phyloP scores from a whole-genome alignment of 2,329 filamentous ascomycete genomes.

The Oidium heveae region DNA sequence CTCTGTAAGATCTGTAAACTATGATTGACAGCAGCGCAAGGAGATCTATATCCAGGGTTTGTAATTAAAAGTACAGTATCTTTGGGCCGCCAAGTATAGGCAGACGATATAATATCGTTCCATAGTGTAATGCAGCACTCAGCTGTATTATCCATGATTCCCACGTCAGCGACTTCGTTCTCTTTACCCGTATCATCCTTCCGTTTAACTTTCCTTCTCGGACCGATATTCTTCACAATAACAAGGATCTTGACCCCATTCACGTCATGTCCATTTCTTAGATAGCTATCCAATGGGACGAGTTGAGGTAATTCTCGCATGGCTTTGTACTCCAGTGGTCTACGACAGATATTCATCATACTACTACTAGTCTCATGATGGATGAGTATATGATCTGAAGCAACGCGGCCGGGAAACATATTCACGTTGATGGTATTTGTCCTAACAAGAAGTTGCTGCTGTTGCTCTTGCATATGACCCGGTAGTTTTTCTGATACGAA shows the following conservation, averaged over 20 bases:
- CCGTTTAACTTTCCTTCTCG: slow-evolving; percentile 23
- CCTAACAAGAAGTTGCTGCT: slow-evolving; percentile 11
- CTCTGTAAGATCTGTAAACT: slow-evolving; percentile 15
- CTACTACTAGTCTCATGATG: slow-evolving; percentile 18
- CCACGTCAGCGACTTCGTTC: slow-evolving; percentile 23
- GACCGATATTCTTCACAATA: slow-evolving; percentile 30
- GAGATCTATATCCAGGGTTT: slow-evolving; percentile 11
- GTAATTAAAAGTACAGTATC: slow-evolving; percentile 24
- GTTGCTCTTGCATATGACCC: slow-evolving; percentile 20
- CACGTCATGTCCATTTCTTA: slow-evolving; percentile 23
- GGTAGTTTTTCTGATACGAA: slow-evolving; percentile 19
- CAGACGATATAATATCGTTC: slow-evolving; percentile 22
- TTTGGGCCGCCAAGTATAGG: slow-evolving; percentile 20
- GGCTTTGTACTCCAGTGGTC: slow-evolving; percentile 19
- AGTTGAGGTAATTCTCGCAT: slow-evolving; percentile 18
- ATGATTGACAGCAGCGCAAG: slow-evolving; percentile 1
- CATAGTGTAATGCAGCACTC: slow-evolving; percentile 28
- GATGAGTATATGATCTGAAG: slow-evolving; percentile 26
- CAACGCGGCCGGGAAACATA: slow-evolving; percentile 31
- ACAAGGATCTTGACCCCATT: slow-evolving; percentile 25
- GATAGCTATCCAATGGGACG: slow-evolving; percentile 30
- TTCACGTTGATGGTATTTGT: slow-evolving; percentile 19
- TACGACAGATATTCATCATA: slow-evolving; percentile 18
- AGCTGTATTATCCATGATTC: slow-evolving; percentile 31
- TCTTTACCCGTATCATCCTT: slow-evolving; percentile 15